Conservation (phyloP, 768 basidiomycete species). For the Suillus occidentalis region DNA sequence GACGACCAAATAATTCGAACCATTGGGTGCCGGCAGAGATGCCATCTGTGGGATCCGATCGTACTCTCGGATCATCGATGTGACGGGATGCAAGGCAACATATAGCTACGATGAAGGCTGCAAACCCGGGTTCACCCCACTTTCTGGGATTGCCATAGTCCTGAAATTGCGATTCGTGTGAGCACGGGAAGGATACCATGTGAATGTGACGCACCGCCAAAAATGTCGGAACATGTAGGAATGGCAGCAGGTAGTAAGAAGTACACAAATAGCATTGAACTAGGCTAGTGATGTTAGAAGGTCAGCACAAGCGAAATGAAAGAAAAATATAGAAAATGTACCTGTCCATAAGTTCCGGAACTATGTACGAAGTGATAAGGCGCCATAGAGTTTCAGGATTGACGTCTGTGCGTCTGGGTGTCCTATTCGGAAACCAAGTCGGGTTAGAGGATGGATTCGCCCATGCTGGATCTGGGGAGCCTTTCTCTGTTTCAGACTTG, state of each 20-base stretch:
- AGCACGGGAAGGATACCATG: slow-evolving; percentile 15
- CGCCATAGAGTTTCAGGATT: slow-evolving; percentile 90
- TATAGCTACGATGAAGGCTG: slow-evolving; percentile 88
- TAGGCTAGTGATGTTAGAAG: slow-evolving; percentile 43
- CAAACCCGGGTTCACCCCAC: slow-evolving; percentile 96
- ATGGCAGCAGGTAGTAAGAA: slow-evolving; percentile 90
- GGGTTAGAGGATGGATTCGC: slow-evolving; percentile 34
- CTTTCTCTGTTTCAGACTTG: slow-evolving; percentile 34
- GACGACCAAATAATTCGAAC: slow-evolving; percentile 84
- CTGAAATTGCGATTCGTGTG: slow-evolving; percentile 35
- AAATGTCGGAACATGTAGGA: slow-evolving; percentile 90
- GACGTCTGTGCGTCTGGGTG: slow-evolving; percentile 68
- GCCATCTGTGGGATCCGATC: slow-evolving; percentile 77
- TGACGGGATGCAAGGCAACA: slow-evolving; percentile 92
- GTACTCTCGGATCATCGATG: slow-evolving; percentile 88
- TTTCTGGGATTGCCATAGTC: slow-evolving; percentile 94
- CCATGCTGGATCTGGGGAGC: slow-evolving; percentile 27
- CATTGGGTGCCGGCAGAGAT: slow-evolving; percentile 89
- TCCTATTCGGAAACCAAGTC: slow-evolving; percentile 86
- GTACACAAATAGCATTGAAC: slow-evolving; percentile 88
- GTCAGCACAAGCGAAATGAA: slow-evolving; percentile 15
- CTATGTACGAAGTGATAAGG: slow-evolving; percentile 80
- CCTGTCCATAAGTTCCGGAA: slow-evolving; percentile 94
- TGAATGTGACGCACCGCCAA: slow-evolving; percentile 53
- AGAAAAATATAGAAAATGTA: slow-evolving; percentile 35